These are phyloP conservation scores for Yamadazyma oceani DNA, from an alignment of 1,139 yeast species.

Conservation along the genomic window DNA sequence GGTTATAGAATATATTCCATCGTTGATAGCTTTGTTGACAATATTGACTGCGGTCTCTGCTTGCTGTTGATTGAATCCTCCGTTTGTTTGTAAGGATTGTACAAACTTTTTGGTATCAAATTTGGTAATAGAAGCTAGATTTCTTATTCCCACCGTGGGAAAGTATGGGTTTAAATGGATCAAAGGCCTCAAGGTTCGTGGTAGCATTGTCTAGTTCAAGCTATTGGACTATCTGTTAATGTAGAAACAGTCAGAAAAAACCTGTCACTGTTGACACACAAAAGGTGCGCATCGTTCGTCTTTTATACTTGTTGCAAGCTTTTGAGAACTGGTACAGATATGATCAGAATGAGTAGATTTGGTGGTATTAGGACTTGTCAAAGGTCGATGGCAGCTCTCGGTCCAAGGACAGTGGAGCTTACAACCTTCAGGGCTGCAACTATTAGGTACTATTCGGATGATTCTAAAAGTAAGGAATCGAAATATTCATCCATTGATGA, in stretches of 20 bases:
- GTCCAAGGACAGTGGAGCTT: too few relatives aligned
- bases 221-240: too few relatives aligned
- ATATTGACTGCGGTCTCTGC: slow-evolving; percentile 79
- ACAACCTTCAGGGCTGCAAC: too few relatives aligned
- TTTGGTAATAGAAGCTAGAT: slow-evolving; percentile 42
- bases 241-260: too few relatives aligned
- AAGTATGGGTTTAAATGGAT: slow-evolving; percentile 3
- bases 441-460: too few relatives aligned
- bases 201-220: too few relatives aligned
- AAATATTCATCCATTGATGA: slow-evolving; percentile 29
- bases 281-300: background rate
- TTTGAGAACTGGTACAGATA: too few relatives aligned
- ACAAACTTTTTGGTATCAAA: slow-evolving; percentile 83
- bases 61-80: slow-evolving; percentile 70
- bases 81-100: slow-evolving; percentile 63
- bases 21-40: slow-evolving; percentile 74
- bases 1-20: slow-evolving; percentile 75
- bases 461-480: background rate
- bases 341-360: too few relatives aligned
- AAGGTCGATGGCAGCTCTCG: too few relatives aligned
- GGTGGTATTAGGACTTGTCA: too few relatives aligned
- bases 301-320: too few relatives aligned
- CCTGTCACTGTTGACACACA: background rate
- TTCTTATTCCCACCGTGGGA: slow-evolving; percentile 10
- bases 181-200: background rate